Percentiles rank a stretch among this genome's conserved stretches.
These are phyloP conservation scores for Candida germanica DNA, from an alignment of 805 yeast genomes.

Conservation along the genomic window DNA sequence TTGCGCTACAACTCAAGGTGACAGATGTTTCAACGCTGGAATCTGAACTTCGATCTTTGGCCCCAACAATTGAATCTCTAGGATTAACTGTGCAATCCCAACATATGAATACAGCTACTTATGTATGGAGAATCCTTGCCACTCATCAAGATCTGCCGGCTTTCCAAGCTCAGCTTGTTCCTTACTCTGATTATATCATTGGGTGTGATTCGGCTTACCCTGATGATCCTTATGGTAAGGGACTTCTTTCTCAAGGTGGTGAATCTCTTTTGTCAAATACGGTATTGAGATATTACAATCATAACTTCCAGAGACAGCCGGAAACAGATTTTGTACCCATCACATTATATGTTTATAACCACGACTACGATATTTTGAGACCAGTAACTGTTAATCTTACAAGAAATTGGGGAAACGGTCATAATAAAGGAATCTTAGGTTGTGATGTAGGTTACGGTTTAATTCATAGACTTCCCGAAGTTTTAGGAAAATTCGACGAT, in stretches of 20 bases:
- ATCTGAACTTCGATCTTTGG: conserved; percentile 1
- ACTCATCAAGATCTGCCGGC: conserved; percentile 81
- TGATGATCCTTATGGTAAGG: conserved; percentile 54
- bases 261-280: conserved; percentile 73
- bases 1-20: conserved; percentile 23
- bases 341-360: conserved; percentile 69
- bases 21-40: not conserved
- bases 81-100: conserved; percentile 77
- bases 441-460: conserved; percentile 95
- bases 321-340: conserved; percentile 36
- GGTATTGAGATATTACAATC: conserved; percentile 53
- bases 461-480: conserved; percentile 80
- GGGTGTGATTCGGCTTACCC: conserved; percentile 59
- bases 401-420: conserved; percentile 63
- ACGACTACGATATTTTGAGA: conserved; percentile 78
- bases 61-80: conserved; percentile 43
- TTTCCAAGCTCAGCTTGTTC: conserved; percentile 72
- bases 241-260: conserved; percentile 82
- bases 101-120: conserved; percentile 70
- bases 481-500: conserved; percentile 47
- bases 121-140: conserved; percentile 81
- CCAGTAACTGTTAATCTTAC: conserved; percentile 73
- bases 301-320: conserved; percentile 34
- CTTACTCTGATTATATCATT: conserved; percentile 83
- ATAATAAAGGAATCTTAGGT: conserved; percentile 76